These are phyloP conservation scores for Coniella vitis DNA, from an alignment of 2,329 filamentous ascomycete species.

Conservation along the genomic window DNA sequence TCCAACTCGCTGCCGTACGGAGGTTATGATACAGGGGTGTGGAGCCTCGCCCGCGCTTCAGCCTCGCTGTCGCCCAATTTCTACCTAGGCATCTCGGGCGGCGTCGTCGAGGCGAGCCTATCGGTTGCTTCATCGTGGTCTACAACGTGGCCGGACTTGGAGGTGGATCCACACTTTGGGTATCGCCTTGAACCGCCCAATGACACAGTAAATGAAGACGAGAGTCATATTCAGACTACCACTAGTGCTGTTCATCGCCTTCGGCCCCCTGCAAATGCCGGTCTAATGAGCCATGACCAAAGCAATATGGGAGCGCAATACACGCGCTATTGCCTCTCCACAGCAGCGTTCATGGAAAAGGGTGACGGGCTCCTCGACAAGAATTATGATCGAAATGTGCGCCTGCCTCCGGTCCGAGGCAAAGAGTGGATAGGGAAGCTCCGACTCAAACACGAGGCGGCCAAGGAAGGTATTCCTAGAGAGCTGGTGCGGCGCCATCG, in stretches of 20 bases:
- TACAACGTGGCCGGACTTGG: neutral
- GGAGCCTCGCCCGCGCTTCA: constrained; percentile 40
- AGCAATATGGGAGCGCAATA: constrained; percentile 17
- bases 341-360: constrained; percentile 26
- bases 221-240: too few species aligned
- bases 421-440: constrained; percentile 8
- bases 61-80: constrained; percentile 38
- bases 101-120: constrained; percentile 37
- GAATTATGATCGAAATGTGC: constrained; percentile 16
- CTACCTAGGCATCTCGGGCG: constrained; percentile 43
- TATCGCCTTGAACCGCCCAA: neutral
- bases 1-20: constrained; percentile 23
- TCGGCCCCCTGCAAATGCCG: too few species aligned
- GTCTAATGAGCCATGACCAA: neutral
- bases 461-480: neutral
- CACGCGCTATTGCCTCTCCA: constrained; percentile 8
- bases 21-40: constrained; percentile 26
- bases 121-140: constrained; percentile 16
- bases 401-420: constrained; percentile 18
- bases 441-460: neutral
- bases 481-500: constrained; percentile 18
- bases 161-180: constrained; percentile 14
- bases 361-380: constrained; percentile 21
- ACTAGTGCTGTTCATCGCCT: too few species aligned
- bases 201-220: too few species aligned